These are phyloP conservation scores for Corymbia citriodora DNA, from an alignment of 441 rosid genomes.

Conservation along the genomic window DNA sequence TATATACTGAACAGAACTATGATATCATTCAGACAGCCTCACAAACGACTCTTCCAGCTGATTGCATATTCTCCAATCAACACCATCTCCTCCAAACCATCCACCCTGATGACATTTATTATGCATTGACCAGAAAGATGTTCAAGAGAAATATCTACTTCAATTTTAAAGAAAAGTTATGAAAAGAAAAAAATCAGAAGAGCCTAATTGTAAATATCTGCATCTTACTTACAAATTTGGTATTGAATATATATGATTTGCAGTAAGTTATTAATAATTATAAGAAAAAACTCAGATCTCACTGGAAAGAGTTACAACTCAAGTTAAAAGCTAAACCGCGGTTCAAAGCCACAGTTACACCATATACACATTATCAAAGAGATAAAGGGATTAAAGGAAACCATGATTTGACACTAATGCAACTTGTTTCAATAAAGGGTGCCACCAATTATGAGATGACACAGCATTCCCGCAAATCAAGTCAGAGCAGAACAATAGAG, in stretches of 20 bases:
- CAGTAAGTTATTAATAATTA: neutral
- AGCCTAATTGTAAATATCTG: neutral
- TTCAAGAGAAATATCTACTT: neutral
- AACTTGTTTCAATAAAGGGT: neutral
- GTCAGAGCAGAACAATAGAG: neutral
- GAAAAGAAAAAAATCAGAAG: neutral
- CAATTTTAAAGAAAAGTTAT: neutral
- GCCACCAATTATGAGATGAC: neutral
- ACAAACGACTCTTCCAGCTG: neutral
- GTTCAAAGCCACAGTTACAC: neutral
- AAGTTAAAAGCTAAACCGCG: neutral
- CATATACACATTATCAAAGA: neutral
- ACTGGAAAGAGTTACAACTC: neutral
- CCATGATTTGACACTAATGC: neutral
- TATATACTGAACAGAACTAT: neutral
- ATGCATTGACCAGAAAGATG: neutral
- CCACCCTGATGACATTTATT: neutral
- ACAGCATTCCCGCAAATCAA: neutral
- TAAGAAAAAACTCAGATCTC: neutral
- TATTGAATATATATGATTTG: neutral
- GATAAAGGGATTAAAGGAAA: neutral
- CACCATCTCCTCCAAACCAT: neutral
- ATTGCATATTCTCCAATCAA: neutral
- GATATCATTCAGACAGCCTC: neutral
- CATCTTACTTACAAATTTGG: neutral